Evolutionary conservation across 176 grass and related monocot genomes (phyloP).

Genomic region (Typha latifolia): DNA sequence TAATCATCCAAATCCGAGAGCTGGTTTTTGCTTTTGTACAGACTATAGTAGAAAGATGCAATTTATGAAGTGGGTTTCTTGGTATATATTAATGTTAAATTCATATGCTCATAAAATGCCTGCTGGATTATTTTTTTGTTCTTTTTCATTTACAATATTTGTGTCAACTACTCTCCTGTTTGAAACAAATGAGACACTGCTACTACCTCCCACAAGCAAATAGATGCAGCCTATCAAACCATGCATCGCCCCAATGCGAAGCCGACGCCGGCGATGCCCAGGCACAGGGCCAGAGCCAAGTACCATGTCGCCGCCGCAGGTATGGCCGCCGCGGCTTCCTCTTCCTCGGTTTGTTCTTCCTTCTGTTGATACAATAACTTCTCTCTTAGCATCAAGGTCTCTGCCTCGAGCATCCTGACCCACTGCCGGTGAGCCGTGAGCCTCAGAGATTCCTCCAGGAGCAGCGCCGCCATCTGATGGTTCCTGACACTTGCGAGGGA

Average conservation of each 20-base stretch:
- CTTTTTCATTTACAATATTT: not conserved
- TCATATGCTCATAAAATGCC: not conserved
- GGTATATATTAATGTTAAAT: not conserved
- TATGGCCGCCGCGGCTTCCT: not conserved
- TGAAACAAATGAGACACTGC: not conserved
- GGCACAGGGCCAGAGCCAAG: constrained; percentile 63
- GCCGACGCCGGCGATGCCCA: constrained; percentile 68
- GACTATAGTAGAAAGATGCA: not conserved
- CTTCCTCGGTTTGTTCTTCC: constrained; percentile 9
- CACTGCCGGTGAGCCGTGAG: constrained; percentile 78
- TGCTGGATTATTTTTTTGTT: not conserved
- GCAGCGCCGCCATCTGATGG: constrained; percentile 39
- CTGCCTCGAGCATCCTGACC: constrained; percentile 72
- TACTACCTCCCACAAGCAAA: not conserved
- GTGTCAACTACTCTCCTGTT: not conserved
- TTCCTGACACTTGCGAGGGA: constrained; percentile 33
- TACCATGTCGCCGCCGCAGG: constrained; percentile 47
- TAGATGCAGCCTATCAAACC: constrained; percentile 23
- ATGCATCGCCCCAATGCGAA: constrained; percentile 55
- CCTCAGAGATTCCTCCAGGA: constrained; percentile 57
- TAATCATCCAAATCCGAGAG: too few species aligned
- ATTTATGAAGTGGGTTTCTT: not conserved
- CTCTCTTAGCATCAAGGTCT: constrained; percentile 46
- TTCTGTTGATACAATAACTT: not conserved
- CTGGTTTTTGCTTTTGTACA: too few species aligned